Percentiles rank a stretch among this genome's conserved stretches.
Evolutionary conservation across 2,329 filamentous ascomycete species (phyloP).

Genomic region (Cladosporium sp.): DNA sequence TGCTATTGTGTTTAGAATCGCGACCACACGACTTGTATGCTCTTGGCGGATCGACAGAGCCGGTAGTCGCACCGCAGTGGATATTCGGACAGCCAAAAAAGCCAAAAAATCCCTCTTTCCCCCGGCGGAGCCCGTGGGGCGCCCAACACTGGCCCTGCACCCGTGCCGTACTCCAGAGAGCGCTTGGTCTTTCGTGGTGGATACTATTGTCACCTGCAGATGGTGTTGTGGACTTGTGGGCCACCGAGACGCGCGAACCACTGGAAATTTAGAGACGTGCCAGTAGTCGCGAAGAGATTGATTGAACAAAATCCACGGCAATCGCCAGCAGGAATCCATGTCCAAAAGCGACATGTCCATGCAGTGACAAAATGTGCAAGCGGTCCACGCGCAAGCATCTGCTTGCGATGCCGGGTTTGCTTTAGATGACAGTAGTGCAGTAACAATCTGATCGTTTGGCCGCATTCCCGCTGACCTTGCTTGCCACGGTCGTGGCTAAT

Average conservation of each 20-base stretch:
- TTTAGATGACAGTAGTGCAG: constrained; percentile 12
- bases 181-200: constrained; percentile 2
- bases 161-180: constrained; percentile 19
- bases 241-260: constrained; percentile 12
- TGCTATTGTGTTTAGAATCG: background rate
- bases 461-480: background rate
- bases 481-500: background rate
- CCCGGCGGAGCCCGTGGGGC: constrained; percentile 20
- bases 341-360: constrained; percentile 2
- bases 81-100: constrained; percentile 16
- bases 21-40: constrained; percentile 9
- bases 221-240: constrained; percentile 11
- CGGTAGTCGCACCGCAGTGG: constrained; percentile 21
- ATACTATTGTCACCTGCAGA: constrained; percentile 17
- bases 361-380: background rate
- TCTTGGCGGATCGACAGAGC: constrained; percentile 19
- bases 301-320: background rate
- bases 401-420: constrained; percentile 1
- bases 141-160: constrained; percentile 18
- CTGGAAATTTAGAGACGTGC: constrained; percentile 5
- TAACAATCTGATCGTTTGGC: background rate
- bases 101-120: constrained; percentile 17
- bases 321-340: background rate
- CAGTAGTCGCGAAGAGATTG: background rate
- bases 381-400: constrained; percentile 1